A percentile compares a stretch with the other conserved stretches of the same genome.
Conservation (phyloP, 108 stramenopile species). For the Fragilaria crotonensis region DNA sequence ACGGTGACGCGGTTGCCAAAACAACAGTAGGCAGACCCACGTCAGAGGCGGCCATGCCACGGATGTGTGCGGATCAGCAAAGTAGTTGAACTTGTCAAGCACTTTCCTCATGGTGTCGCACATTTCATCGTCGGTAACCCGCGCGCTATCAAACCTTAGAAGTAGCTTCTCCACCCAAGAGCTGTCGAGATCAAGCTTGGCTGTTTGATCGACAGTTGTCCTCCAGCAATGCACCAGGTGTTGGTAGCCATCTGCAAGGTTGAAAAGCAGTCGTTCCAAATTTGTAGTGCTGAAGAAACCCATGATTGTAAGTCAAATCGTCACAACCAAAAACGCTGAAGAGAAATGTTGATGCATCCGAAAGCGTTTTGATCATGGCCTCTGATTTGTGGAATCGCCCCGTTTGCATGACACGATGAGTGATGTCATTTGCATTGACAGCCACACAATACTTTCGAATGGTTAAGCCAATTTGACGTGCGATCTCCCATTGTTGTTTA, state of each 20-base stretch:
- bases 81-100: slow-evolving; percentile 28
- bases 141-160: slow-evolving; percentile 54
- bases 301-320: too few relatives aligned
- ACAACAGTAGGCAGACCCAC: slow-evolving; percentile 31
- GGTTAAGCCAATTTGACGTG: slow-evolving; percentile 71
- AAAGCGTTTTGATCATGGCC: slow-evolving; percentile 64
- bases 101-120: slow-evolving; percentile 31
- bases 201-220: slow-evolving; percentile 38
- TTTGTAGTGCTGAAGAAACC: too few relatives aligned
- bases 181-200: slow-evolving; percentile 25
- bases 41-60: slow-evolving; percentile 68
- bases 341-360: slow-evolving; percentile 85
- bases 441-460: slow-evolving; percentile 53
- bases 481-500: slow-evolving; percentile 82
- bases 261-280: slow-evolving; percentile 81
- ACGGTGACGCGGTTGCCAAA: slow-evolving; percentile 79
- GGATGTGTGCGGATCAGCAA: slow-evolving; percentile 81
- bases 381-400: slow-evolving; percentile 43
- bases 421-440: slow-evolving; percentile 80
- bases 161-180: slow-evolving; percentile 37
- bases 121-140: slow-evolving; percentile 77
- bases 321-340: slow-evolving; percentile 45
- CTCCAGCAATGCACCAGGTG: slow-evolving; percentile 51
- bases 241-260: slow-evolving; percentile 45
- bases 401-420: slow-evolving; percentile 42